Evolutionary conservation across 306 rosid genomes (phyloP), one percentile per base, ranked within the genome.

Genomic region (Mimosa bimucronata): DNA sequence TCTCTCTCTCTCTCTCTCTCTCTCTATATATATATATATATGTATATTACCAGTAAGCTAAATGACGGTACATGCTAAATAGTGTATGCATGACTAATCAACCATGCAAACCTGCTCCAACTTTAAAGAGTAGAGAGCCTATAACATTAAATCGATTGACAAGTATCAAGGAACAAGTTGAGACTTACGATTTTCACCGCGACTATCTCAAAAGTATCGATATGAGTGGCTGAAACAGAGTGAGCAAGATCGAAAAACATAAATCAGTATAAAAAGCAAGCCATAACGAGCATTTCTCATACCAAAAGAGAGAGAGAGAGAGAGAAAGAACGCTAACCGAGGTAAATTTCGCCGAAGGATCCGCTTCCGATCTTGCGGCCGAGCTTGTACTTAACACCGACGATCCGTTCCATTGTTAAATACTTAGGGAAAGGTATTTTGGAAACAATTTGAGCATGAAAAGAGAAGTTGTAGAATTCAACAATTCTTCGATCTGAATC

Each of bases 321-420:
- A 18, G 40, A 34, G 23, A 21, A 25, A 65, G 44, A 19, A 45
- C 4, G 19, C 82, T 68, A 12, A 94, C 98, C 98, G 44, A 94
- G 92, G 71, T 82, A 94, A 72, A 94, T 94, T 91, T 94, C 97
- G 3, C 98, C 98, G 76, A 94, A 94, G 60, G 98, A 94, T 79
- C 98, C 98, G 82, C 97, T 90, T 58, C 98, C 98, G 90, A 94
- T 94, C 91, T 94, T 94, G 84, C 98, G 92, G 87, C 97, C 97
- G 50, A 94, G 97, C 86, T 89, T 94, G 88, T 83, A 94, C 86
- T 88, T 90, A 82, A 88, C 87, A 84, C 97, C 98, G 38, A 94
- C 85, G 86, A 92, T 77, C 60, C 97, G 91, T 75, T 94, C 98
- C 98, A 94, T n/a, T 92, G 77, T 25, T 40, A 74, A 82, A 76